Evolutionary conservation across 768 basidiomycete species (phyloP).

Genomic region (Boletus eberwhitei): DNA sequence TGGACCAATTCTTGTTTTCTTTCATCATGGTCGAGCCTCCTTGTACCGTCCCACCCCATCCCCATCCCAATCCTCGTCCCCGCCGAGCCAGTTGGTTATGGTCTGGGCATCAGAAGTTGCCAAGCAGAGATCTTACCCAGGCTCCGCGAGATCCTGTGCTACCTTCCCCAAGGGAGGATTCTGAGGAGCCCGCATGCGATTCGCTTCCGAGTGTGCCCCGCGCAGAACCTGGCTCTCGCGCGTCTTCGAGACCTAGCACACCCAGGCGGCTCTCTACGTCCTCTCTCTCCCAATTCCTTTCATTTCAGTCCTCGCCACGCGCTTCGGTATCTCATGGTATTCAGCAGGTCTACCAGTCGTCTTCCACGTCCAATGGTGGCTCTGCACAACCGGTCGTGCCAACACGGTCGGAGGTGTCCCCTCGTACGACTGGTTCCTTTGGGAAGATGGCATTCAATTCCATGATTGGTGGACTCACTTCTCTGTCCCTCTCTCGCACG

Average conservation of each 20-base stretch:
- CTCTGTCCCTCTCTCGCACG: conserved; percentile 59
- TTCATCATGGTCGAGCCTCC: conserved; percentile 23
- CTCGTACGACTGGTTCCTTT: conserved; percentile 48
- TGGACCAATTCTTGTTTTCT: conserved; percentile 2
- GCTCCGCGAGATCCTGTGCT: conserved; percentile 16
- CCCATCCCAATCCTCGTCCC: conserved; percentile 18
- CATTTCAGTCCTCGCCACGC: conserved; percentile 21
- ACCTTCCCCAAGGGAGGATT: conserved; percentile 16
- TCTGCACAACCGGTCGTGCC: conserved; percentile 4
- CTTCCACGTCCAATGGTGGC: conserved; percentile 5
- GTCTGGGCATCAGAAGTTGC: conserved; percentile 23
- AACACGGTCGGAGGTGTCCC: conserved; percentile 35
- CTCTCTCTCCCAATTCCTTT: conserved; percentile 25
- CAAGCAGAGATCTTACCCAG: conserved; percentile 14
- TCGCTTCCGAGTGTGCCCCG: not conserved
- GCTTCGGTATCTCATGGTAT: conserved; percentile 12
- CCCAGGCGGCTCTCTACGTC: conserved; percentile 23
- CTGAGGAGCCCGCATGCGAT: not conserved
- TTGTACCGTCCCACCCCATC: not conserved
- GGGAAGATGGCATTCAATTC: conserved; percentile 60
- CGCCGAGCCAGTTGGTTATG: conserved; percentile 30
- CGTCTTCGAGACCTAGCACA: conserved; percentile 20
- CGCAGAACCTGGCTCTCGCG: not conserved
- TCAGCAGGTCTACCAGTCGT: conserved; percentile 18
- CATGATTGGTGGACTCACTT: conserved; percentile 70